Base-by-base conservation (phyloP, 2,329 filamentous ascomycete genomes). In the Byssochlamys sp. region DNA sequence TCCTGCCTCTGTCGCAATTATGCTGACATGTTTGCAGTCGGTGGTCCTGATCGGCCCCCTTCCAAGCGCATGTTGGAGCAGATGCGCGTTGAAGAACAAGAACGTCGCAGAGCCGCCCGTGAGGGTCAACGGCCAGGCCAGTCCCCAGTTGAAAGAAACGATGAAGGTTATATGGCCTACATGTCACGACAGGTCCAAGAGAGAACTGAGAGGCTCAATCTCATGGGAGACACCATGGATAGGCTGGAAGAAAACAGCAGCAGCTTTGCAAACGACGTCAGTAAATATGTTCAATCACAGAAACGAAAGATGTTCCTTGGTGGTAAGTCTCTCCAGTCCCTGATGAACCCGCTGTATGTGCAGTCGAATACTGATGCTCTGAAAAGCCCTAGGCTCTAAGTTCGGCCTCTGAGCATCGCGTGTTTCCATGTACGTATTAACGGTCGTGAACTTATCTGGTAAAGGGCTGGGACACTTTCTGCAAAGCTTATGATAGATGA, bases 41-140 rank as follows among this genome's bases (percentile, higher is more conserved):
- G 92, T 54, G 92, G 92, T 0, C 86, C 91, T 1, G 88, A 94
- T 67, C 84, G 94, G 2, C 94, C 92, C 2, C 87, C 90, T 1
- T 94, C 89, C 59, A 95, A 95, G 74, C 84, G 88, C 35, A 95
- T 95, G 89, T 72, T 94, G 53, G 88, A 86, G 1, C 91, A 94
- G 54, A 83, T 88, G 35, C 86, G 84, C 1, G 82, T 86, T 4
- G 90, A 95, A 67, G 84, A 90, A 61, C 81, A 86, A 58, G 80
- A 86, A 54, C 63, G 70, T 58, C 65, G 74, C 29, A 66, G 72
- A 66, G 67, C 70, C 19, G 65, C 66, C 52, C 61, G 71, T 60
- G 73, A 71, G 64, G 76, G 56, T 67, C 69, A 59, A 64, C 69
- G 71, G 0, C 64, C 71, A 14, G 62, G 63, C 12, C 54, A 55